These are phyloP conservation scores for Tubosaeta brunneosetosa DNA, from an alignment of 768 basidiomycete genomes.

Conservation along the genomic window DNA sequence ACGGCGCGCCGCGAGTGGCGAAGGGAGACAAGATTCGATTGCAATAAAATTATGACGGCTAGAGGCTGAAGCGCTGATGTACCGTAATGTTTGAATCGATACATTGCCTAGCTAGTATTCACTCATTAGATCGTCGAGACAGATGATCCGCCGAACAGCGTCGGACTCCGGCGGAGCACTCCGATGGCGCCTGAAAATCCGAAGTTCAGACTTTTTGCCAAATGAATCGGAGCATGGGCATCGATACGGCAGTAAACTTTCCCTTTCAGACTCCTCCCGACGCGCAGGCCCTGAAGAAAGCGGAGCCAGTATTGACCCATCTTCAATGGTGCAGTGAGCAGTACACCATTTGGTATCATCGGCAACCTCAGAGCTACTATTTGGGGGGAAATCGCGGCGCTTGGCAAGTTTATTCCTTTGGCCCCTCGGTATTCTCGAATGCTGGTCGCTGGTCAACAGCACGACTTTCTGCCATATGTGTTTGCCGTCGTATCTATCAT, in stretches of 20 bases:
- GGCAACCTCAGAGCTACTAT: constrained; percentile 19
- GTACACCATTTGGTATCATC: constrained; percentile 25
- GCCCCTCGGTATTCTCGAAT: constrained; percentile 95
- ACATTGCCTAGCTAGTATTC: too few species aligned
- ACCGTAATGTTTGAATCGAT: too few species aligned
- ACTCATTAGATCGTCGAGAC: too few species aligned
- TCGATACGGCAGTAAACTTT: constrained; percentile 94
- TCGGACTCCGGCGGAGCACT: too few species aligned
- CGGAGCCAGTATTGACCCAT: constrained; percentile 74
- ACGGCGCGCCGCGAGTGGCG: too few species aligned
- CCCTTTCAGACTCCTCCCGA: constrained; percentile 98
- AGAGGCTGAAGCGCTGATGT: too few species aligned
- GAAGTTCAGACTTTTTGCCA: too few species aligned
- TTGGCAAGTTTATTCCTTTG: constrained; percentile 93
- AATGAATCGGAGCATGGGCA: constrained; percentile 99
- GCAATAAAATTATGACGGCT: too few species aligned
- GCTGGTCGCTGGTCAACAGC: constrained; percentile 81
- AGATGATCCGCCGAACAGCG: too few species aligned
- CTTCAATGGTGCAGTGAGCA: constrained; percentile 80
- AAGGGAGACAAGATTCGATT: too few species aligned
- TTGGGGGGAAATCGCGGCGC: constrained; percentile 73
- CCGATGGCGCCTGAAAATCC: too few species aligned
- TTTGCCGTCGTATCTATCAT: constrained; percentile 87
- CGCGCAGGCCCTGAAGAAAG: constrained; percentile 63
- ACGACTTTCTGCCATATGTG: constrained; percentile 88